These are phyloP conservation scores for Linum trigynum DNA, from an alignment of 345 rosid genomes.

Conservation along the genomic window DNA sequence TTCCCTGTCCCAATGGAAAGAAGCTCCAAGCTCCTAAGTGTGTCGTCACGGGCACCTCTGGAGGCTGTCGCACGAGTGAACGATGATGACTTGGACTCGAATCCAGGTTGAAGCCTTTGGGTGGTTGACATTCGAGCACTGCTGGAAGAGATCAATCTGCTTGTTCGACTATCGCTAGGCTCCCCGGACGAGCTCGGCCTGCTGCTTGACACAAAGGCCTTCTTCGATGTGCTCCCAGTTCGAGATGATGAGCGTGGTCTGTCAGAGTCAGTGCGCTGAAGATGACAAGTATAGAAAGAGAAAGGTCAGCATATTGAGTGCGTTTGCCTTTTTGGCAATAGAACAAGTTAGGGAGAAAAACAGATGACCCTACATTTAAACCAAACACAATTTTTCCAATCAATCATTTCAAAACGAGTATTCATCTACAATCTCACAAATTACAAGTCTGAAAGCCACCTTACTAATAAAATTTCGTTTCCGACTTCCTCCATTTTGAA, in stretches of 20 bases:
- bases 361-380: too few relatives aligned
- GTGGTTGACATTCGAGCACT: slow-evolving; percentile 49
- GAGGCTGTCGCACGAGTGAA: slow-evolving; percentile 37
- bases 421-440: too few relatives aligned
- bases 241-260: slow-evolving; percentile 47
- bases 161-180: slow-evolving; percentile 54
- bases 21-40: slow-evolving; percentile 53
- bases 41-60: slow-evolving; percentile 45
- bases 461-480: too few relatives aligned
- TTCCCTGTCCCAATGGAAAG: slow-evolving; percentile 47
- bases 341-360: too few relatives aligned
- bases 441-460: too few relatives aligned
- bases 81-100: slow-evolving; percentile 42
- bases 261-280: slow-evolving; percentile 47
- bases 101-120: slow-evolving; percentile 54
- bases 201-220: slow-evolving; percentile 48
- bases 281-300: background rate
- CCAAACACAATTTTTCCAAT: too few relatives aligned
- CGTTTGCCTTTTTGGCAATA: too few relatives aligned
- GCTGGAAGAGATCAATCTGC: slow-evolving; percentile 48
- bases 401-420: too few relatives aligned
- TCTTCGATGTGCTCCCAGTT: slow-evolving; percentile 62
- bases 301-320: background rate
- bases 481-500: too few relatives aligned
- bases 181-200: slow-evolving; percentile 70